These are phyloP conservation scores for Fomitopsis palustris DNA, from an alignment of 1,284 basidiomycete genomes.

Conservation along the genomic window DNA sequence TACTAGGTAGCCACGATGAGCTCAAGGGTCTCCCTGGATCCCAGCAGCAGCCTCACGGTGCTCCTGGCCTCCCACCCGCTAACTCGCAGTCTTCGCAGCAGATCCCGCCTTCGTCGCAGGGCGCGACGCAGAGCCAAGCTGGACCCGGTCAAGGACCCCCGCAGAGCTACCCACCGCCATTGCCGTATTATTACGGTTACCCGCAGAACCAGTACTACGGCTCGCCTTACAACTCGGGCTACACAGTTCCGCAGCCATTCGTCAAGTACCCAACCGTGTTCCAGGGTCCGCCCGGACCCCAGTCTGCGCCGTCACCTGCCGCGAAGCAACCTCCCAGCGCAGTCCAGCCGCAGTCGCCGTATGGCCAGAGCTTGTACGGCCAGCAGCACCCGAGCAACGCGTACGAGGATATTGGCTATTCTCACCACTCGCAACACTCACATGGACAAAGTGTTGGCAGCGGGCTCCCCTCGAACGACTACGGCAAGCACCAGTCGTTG, in stretches of 20 bases:
- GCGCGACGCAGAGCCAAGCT: slow-evolving; percentile 50
- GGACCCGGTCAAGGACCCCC: slow-evolving; percentile 57
- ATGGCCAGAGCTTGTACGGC: slow-evolving; percentile 59
- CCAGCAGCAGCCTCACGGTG: slow-evolving; percentile 51
- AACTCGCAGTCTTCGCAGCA: slow-evolving; percentile 51
- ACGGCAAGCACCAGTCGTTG: slow-evolving; percentile 55
- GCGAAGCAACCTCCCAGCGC: slow-evolving; percentile 56
- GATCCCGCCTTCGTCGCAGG: slow-evolving; percentile 40
- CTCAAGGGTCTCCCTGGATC: slow-evolving; percentile 59
- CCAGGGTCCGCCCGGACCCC: slow-evolving; percentile 64
- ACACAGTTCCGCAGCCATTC: slow-evolving; percentile 64
- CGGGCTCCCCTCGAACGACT: slow-evolving; percentile 50
- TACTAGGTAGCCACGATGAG: slow-evolving; percentile 63
- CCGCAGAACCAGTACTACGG: slow-evolving; percentile 74
- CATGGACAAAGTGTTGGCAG: slow-evolving; percentile 49
- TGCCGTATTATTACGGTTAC: slow-evolving; percentile 66
- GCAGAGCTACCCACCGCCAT: slow-evolving; percentile 54
- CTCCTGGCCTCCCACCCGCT: slow-evolving; percentile 47
- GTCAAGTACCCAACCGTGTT: slow-evolving; percentile 75
- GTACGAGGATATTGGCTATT: slow-evolving; percentile 66
- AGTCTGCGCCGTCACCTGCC: slow-evolving; percentile 57
- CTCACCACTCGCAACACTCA: slow-evolving; percentile 51
- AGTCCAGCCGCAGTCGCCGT: slow-evolving; percentile 58
- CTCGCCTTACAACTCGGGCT: slow-evolving; percentile 65
- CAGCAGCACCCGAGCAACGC: slow-evolving; percentile 52